phyloP scores from a whole-genome alignment of 2,329 filamentous ascomycete genomes.

The Ascochyta rabiei region DNA sequence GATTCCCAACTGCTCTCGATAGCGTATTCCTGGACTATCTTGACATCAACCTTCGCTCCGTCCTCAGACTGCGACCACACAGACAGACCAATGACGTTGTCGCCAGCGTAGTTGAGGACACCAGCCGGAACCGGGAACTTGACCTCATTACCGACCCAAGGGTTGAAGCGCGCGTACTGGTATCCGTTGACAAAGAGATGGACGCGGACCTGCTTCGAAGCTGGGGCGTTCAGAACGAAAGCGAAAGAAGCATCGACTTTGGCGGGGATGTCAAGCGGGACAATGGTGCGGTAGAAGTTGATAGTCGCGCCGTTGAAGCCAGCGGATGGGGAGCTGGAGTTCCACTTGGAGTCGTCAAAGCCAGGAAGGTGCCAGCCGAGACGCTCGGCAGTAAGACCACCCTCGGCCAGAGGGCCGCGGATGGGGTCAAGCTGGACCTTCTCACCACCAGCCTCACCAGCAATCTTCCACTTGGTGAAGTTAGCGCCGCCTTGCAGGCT shows the following conservation, averaged over 20 bases:
- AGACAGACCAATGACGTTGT: constrained; percentile 64
- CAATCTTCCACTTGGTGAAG: constrained; percentile 64
- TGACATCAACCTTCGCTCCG: constrained; percentile 57
- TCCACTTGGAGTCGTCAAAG: constrained; percentile 58
- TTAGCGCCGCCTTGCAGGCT: constrained; percentile 52
- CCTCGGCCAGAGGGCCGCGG: constrained; percentile 63
- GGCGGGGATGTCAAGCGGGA: constrained; percentile 58
- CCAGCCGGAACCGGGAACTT: constrained; percentile 66
- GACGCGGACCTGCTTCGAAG: constrained; percentile 55
- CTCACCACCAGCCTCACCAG: constrained; percentile 62
- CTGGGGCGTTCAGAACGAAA: constrained; percentile 58
- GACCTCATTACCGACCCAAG: constrained; percentile 66
- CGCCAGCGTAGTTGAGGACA: constrained; percentile 62
- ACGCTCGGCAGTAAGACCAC: constrained; percentile 63
- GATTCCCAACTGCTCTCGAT: constrained; percentile 61
- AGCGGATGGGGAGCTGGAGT: constrained; percentile 42
- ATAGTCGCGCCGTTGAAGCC: constrained; percentile 59
- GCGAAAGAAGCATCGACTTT: constrained; percentile 63
- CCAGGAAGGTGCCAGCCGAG: constrained; percentile 65
- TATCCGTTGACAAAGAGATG: constrained; percentile 70
- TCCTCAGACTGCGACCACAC: constrained; percentile 65
- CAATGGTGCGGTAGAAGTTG: constrained; percentile 60
- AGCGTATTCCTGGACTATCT: constrained; percentile 61
- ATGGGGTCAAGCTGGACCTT: constrained; percentile 58
- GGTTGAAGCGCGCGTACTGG: constrained; percentile 66